Evolutionary conservation across 139 green algal species (phyloP).

Genomic region (Tetraselmis chui): DNA sequence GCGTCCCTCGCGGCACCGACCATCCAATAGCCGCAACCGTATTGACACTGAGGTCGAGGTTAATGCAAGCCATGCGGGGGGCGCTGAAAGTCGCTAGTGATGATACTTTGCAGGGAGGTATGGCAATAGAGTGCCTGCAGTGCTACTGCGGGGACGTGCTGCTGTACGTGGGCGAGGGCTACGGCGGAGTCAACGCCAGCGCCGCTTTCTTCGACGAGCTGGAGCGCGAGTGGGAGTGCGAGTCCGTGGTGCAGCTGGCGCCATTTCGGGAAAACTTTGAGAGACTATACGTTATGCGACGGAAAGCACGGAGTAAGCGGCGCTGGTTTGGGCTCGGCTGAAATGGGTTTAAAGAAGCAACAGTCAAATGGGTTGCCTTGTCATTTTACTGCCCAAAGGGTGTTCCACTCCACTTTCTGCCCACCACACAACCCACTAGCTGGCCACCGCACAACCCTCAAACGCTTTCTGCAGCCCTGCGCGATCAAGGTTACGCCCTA

Average conservation of each 20-base stretch:
- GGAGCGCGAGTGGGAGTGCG: background rate
- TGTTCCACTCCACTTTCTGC: no score
- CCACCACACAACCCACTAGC: no score
- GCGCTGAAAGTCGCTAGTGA: no score
- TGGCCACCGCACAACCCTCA: background rate
- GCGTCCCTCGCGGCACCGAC: no score
- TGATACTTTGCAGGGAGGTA: background rate
- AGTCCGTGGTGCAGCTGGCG: background rate
- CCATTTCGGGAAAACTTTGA: background rate
- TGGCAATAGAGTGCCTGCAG: background rate
- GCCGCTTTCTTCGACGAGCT: background rate
- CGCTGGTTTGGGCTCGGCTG: background rate
- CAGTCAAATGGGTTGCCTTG: no score
- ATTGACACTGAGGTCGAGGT: no score
- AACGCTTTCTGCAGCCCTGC: slow-evolving; percentile 2
- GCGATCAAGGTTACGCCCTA: slow-evolving; percentile 16
- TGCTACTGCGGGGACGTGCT: slow-evolving; percentile 5
- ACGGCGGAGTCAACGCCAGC: background rate
- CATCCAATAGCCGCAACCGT: no score
- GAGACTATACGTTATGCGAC: background rate
- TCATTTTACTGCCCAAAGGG: no score
- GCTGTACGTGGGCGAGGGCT: slow-evolving; percentile 5
- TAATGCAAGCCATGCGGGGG: no score
- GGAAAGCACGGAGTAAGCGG: no score
- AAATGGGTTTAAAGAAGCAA: no score